Conservation (phyloP, 371 early-diverging fungal species). For the Mortierella sp. region DNA sequence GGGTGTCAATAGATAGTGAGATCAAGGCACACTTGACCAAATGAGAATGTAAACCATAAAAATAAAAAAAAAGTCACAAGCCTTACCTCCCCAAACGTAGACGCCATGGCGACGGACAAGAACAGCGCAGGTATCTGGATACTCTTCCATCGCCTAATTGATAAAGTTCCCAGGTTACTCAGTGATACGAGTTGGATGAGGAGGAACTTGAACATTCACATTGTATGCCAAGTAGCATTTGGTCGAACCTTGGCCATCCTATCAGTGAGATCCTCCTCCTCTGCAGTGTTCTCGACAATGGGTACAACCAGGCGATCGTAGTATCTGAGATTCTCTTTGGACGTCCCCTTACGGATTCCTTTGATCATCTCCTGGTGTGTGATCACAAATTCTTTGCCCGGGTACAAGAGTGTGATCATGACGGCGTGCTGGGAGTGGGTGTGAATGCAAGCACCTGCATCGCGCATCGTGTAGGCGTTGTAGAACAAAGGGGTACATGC, state of each 20-base stretch:
- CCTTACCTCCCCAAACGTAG: conserved; percentile 90
- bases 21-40: neutral
- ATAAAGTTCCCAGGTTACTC: too few relatives aligned
- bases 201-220: too few relatives aligned
- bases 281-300: conserved; percentile 95
- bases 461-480: conserved; percentile 89
- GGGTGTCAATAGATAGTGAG: neutral
- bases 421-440: conserved; percentile 97
- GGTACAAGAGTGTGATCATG: conserved; percentile 87
- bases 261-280: conserved; percentile 92
- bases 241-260: conserved; percentile 83
- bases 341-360: conserved; percentile 88
- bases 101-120: conserved; percentile 93
- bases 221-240: too few relatives aligned
- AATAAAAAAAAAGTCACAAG: neutral
- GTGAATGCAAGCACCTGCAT: conserved; percentile 96
- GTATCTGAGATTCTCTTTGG: conserved; percentile 70
- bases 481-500: conserved; percentile 97
- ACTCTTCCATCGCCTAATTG: conserved; percentile 81
- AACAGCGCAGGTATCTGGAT: conserved; percentile 96
- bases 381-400: conserved; percentile 79
- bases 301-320: conserved; percentile 93
- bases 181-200: too few relatives aligned
- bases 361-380: conserved; percentile 99
- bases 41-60: too few relatives aligned